A percentile compares a stretch with the other conserved stretches of the same genome.
Conservation (phyloP, 2,329 filamentous ascomycete species). For the Claviceps pusilla region DNA sequence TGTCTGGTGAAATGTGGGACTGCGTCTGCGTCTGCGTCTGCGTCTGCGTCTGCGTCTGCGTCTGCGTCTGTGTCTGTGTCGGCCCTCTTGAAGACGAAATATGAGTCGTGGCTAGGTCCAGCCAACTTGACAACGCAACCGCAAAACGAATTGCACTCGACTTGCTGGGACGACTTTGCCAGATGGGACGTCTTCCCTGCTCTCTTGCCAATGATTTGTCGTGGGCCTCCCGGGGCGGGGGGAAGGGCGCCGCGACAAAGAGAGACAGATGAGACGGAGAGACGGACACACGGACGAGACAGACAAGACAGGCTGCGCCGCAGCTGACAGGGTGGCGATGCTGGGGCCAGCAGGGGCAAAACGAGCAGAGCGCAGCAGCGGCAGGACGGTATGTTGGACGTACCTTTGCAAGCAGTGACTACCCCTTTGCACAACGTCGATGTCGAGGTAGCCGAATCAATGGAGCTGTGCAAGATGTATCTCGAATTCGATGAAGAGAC, state of each 20-base stretch:
- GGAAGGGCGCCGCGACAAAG: not conserved
- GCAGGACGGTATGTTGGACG: not conserved
- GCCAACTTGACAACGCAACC: not conserved
- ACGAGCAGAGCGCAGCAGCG: not conserved
- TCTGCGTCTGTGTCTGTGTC: not conserved
- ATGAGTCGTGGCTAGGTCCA: not conserved
- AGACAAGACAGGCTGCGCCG: not conserved
- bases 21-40: not conserved
- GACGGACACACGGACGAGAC: not conserved
- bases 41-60: too few species aligned
- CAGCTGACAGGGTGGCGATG: not conserved
- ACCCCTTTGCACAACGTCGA: constrained; percentile 4
- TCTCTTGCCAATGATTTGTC: not conserved
- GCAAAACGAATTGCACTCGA: not conserved
- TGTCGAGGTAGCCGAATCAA: constrained; percentile 2
- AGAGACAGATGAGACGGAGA: not conserved
- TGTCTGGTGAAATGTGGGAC: not conserved
- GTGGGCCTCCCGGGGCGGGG: too few species aligned
- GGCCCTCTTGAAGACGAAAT: not conserved
- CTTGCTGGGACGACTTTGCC: too few species aligned
- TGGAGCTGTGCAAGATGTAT: constrained; percentile 1
- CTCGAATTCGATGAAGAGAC: constrained; percentile 1
- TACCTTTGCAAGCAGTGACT: not conserved
- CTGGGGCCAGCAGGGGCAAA: not conserved
- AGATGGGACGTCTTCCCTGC: not conserved